Evolutionary conservation across 306 rosid species (phyloP).

Genomic region (Cucurbita moschata): DNA sequence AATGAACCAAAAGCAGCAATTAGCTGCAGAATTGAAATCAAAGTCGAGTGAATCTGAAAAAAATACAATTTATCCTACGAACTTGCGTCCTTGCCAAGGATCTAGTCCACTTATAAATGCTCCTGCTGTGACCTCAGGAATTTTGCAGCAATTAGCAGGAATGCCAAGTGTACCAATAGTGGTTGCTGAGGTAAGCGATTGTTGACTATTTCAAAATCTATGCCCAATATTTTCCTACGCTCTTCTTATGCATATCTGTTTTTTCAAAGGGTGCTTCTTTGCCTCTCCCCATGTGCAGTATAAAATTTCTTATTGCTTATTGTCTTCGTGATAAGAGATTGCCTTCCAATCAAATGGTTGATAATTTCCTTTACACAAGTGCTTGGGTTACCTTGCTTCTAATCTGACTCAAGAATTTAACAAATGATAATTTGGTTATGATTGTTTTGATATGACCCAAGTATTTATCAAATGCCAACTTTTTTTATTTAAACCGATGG

Average conservation of each 20-base stretch:
- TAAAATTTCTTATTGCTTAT: background rate
- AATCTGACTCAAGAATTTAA: background rate
- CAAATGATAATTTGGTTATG: background rate
- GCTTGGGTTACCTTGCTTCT: background rate
- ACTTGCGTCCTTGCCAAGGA: conserved; percentile 27
- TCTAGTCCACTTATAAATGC: conserved; percentile 27
- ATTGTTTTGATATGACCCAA: background rate
- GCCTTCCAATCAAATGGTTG: background rate
- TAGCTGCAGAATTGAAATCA: conserved; percentile 40
- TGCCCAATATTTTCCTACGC: background rate
- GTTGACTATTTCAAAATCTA: background rate
- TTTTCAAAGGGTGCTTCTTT: background rate
- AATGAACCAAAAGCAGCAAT: conserved; percentile 37
- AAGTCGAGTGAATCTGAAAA: conserved; percentile 34
- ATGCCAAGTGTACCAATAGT: conserved; percentile 30
- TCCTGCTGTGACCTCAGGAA: conserved; percentile 30
- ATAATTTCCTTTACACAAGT: background rate
- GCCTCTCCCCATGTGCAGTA: background rate
- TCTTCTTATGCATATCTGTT: background rate
- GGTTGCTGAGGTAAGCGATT: conserved; percentile 43
- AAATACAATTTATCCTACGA: conserved; percentile 8
- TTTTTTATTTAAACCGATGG: background rate
- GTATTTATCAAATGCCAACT: background rate
- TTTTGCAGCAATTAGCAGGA: conserved; percentile 42
- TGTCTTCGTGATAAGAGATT: background rate